Conservation (phyloP, 208 protist genomes). For the Trypanosoma theileri region DNA sequence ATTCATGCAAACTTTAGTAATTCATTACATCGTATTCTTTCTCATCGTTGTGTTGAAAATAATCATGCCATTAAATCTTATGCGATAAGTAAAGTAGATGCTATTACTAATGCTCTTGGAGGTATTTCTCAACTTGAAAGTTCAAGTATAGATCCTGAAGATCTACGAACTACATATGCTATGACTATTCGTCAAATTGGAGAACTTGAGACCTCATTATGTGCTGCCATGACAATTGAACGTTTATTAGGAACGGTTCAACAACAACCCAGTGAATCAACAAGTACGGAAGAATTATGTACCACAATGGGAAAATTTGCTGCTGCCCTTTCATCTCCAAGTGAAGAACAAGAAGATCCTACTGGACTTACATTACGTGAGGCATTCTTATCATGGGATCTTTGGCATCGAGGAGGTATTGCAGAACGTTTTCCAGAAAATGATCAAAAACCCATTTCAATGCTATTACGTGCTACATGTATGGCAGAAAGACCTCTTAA, state of each 20-base stretch:
- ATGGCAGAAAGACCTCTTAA: constrained; percentile 74
- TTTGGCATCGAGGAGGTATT: constrained; percentile 26
- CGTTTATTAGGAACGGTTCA: constrained; percentile 38
- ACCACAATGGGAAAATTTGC: constrained; percentile 26
- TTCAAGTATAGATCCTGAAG: constrained; percentile 38
- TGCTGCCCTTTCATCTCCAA: constrained; percentile 24
- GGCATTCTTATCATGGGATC: constrained; percentile 19
- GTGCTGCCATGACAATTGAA: constrained; percentile 51
- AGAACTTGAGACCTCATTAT: constrained; percentile 62
- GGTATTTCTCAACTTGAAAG: constrained; percentile 4
- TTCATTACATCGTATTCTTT: constrained; percentile 59
- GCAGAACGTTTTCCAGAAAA: constrained; percentile 11
- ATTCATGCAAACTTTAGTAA: constrained; percentile 60
- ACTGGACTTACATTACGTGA: constrained; percentile 8
- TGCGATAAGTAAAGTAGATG: constrained; percentile 18
- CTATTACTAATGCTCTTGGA: constrained; percentile 36
- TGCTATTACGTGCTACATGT: constrained; percentile 62
- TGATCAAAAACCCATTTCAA: constrained; percentile 31
- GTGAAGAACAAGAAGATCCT: neutral
- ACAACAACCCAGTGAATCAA: constrained; percentile 5
- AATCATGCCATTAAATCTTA: constrained; percentile 40
- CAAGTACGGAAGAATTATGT: constrained; percentile 32
- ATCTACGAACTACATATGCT: constrained; percentile 35
- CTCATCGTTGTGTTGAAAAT: constrained; percentile 51
- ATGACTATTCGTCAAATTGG: constrained; percentile 47